Conservation (phyloP, 2,329 filamentous ascomycete species). For the Clarireedia sp. region DNA sequence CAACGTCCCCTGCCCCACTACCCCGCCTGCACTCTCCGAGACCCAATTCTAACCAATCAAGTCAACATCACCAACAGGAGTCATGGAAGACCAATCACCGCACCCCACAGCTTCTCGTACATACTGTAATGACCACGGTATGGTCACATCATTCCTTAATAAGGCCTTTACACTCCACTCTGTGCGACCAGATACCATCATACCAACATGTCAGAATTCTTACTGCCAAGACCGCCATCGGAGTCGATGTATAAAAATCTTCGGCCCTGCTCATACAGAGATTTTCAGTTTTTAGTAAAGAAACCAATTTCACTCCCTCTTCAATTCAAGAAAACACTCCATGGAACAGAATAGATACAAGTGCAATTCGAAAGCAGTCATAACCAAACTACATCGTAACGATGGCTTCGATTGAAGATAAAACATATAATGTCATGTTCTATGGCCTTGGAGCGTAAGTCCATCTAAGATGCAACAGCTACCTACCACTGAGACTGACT, state of each 20-base stretch:
- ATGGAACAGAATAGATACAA: background rate
- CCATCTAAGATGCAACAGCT: rapidly evolving
- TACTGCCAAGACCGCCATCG: background rate
- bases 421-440: background rate
- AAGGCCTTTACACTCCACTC: background rate
- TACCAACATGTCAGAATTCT: background rate
- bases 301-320: too few species aligned
- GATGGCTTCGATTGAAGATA: background rate
- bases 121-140: too few species aligned
- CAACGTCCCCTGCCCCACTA: background rate
- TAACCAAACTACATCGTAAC: background rate
- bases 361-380: background rate
- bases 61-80: background rate
- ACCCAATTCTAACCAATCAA: too few species aligned
- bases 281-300: too few species aligned
- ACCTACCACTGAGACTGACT: background rate
- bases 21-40: background rate
- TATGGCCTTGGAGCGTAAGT: conserved; percentile 7
- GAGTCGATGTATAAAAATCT: background rate
- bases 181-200: background rate
- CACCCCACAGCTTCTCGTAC: too few species aligned
- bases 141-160: too few species aligned
- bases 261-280: too few species aligned
- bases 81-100: background rate
- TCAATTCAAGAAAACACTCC: too few species aligned